These are phyloP conservation scores for Dryas alaskensis DNA, from an alignment of 306 rosid species.

Conservation along the genomic window DNA sequence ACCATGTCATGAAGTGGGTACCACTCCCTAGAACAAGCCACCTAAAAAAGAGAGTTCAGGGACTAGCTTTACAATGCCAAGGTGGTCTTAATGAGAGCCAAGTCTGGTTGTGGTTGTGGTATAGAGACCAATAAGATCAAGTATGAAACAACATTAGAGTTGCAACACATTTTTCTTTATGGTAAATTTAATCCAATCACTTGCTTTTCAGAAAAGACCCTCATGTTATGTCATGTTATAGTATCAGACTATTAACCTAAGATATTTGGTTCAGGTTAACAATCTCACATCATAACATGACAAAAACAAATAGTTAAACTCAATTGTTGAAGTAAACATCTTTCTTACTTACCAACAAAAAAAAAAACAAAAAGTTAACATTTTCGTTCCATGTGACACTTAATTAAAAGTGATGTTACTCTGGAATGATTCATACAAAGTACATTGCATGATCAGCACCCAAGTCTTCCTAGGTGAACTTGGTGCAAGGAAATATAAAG, in stretches of 20 bases:
- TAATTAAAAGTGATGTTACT: background rate
- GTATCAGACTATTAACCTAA: no score
- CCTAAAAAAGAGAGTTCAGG: background rate
- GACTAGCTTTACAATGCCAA: background rate
- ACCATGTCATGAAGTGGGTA: background rate
- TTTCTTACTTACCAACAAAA: no score
- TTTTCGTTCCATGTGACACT: background rate
- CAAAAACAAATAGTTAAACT: no score
- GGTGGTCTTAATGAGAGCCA: background rate
- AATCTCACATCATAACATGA: no score
- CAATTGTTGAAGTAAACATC: background rate
- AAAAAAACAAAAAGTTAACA: background rate
- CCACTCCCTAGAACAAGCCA: slow-evolving; percentile 5
- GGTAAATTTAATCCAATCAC: background rate
- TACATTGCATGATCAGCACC: background rate
- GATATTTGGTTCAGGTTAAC: no score
- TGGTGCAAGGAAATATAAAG: background rate
- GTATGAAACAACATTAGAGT: background rate
- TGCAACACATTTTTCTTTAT: background rate
- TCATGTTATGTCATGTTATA: no score
- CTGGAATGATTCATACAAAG: background rate
- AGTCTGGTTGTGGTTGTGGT: background rate
- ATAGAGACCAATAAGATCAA: background rate
- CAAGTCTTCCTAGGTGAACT: no score
- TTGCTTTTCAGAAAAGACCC: background rate